Conservation (phyloP, 305 asterid species). For the Fraxinus velutina region DNA sequence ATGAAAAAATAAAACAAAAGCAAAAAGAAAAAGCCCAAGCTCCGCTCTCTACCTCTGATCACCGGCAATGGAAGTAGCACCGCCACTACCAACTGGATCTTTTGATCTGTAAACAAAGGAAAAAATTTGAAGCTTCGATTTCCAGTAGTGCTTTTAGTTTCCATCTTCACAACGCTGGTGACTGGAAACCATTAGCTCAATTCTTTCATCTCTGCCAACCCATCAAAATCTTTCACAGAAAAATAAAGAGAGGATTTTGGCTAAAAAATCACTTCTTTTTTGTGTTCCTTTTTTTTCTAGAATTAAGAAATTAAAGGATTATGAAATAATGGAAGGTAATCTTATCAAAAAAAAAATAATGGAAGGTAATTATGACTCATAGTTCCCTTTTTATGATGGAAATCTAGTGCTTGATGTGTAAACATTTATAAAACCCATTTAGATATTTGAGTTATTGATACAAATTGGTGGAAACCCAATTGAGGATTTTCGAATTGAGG, state of each 20-base stretch:
- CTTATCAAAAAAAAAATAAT: too few species aligned
- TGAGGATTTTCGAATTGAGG: not conserved
- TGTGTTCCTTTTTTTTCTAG: not conserved
- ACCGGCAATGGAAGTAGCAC: not conserved
- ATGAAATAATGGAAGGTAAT: not conserved
- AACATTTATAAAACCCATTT: not conserved
- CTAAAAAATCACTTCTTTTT: not conserved
- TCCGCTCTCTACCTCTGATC: not conserved
- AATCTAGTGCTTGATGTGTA: not conserved
- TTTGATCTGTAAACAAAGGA: not conserved
- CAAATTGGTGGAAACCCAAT: not conserved
- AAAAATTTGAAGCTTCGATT: not conserved
- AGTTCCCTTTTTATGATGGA: not conserved
- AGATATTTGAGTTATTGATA: not conserved
- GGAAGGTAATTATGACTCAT: not conserved
- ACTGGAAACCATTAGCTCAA: not conserved
- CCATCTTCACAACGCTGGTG: not conserved
- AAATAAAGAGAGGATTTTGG: not conserved
- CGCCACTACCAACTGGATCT: not conserved
- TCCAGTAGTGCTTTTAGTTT: not conserved
- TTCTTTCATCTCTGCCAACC: not conserved
- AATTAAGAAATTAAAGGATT: not conserved
- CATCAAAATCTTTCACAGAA: not conserved
- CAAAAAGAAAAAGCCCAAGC: not conserved
- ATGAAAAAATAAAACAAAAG: not conserved